These are phyloP conservation scores for Aspergillus persii DNA, from an alignment of 2,329 filamentous ascomycete genomes.

Conservation along the genomic window DNA sequence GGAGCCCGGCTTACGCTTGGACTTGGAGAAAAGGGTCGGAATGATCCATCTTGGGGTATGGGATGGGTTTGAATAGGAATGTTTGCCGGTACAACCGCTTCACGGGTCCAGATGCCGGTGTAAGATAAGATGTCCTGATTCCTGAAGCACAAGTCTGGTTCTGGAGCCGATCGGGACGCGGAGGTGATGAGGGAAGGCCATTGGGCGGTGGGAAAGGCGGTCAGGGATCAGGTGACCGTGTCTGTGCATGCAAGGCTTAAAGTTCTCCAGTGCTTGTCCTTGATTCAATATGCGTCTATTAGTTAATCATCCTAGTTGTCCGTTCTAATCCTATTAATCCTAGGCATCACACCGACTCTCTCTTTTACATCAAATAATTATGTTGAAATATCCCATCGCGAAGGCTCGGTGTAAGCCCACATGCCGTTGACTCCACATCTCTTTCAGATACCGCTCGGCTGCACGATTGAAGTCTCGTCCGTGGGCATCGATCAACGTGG, in stretches of 20 bases:
- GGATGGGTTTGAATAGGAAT: background rate
- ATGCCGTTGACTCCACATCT: conserved; percentile 29
- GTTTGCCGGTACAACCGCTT: background rate
- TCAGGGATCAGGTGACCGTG: background rate
- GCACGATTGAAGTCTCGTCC: conserved; percentile 24
- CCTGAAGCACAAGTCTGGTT: background rate
- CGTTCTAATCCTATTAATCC: background rate
- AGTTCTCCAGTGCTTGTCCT: too few relatives aligned
- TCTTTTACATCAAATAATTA: conserved; percentile 12
- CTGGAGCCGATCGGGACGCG: background rate
- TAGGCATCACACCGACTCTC: background rate
- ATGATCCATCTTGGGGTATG: conserved; percentile 28
- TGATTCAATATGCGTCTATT: background rate
- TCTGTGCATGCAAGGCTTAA: too few relatives aligned
- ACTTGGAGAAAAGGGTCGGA: conserved; percentile 50
- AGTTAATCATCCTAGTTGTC: background rate
- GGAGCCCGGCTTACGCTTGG: conserved; percentile 38
- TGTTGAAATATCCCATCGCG: conserved; percentile 18
- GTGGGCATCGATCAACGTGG: conserved; percentile 26
- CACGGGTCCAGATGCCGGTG: background rate
- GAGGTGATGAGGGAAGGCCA: background rate
- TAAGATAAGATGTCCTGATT: background rate
- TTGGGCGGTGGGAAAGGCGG: conserved; percentile 3
- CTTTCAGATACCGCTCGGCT: conserved; percentile 27
- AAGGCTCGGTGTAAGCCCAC: conserved; percentile 22